Percentiles rank a stretch among this genome's conserved stretches.
phyloP scores from a whole-genome alignment of 495 filamentous ascomycete species.

The Xylaria sp. region DNA sequence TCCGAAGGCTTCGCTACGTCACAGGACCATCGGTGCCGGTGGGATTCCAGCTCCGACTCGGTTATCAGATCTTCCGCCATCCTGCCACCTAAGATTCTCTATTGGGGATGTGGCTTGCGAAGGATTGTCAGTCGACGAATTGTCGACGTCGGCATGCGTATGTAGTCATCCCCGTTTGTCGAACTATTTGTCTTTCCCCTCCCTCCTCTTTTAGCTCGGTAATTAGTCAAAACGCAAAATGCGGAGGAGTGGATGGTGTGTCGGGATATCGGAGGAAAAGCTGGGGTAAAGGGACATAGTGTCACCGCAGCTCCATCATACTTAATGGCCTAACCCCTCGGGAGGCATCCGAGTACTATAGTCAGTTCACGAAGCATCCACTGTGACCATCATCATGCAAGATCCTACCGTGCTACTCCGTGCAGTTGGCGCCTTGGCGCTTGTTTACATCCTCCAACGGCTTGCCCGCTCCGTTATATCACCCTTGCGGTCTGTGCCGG shows the following conservation, averaged over 20 bases:
- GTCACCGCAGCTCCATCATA: not conserved
- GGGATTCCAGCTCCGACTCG: no score
- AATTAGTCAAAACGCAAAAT: not conserved
- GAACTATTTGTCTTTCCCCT: not conserved
- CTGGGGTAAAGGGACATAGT: not conserved
- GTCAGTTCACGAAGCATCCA: not conserved
- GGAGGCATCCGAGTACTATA: not conserved
- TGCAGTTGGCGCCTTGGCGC: not conserved
- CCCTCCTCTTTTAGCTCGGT: not conserved
- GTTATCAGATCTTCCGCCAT: no score
- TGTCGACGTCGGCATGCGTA: not conserved
- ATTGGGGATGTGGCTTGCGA: no score
- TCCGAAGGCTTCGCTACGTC: no score
- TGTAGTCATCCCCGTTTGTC: not conserved
- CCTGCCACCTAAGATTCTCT: no score
- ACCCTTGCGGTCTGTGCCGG: constrained; percentile 28
- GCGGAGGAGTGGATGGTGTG: not conserved
- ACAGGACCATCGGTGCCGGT: no score
- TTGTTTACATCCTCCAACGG: constrained; percentile 10
- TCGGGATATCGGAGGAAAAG: not conserved
- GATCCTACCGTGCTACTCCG: not conserved
- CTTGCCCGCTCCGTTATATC: constrained; percentile 5
- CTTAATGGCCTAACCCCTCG: not conserved
- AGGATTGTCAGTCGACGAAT: no score
- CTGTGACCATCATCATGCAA: not conserved